Conservation (phyloP, 208 protist genomes). For the Acanthamoeba lenticulata region DNA sequence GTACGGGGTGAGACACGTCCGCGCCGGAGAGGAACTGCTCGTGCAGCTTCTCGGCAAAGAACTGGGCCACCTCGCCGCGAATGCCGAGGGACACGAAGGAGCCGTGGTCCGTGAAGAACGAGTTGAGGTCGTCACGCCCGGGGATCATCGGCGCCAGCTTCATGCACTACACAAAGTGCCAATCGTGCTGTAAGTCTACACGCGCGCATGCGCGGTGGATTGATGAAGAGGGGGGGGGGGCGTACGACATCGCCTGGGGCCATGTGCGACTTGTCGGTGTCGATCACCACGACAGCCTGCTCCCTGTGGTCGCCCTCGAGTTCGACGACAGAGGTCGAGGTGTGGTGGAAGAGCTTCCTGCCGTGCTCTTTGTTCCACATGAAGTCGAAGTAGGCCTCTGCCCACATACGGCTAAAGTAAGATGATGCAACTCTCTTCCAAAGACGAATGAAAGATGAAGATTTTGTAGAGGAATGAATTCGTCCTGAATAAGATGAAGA, state of each 20-base stretch:
- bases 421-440: not conserved
- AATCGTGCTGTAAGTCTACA: not conserved
- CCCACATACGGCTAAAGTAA: too few relatives aligned
- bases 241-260: not conserved
- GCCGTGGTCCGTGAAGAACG: constrained; percentile 13
- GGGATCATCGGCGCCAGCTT: not conserved
- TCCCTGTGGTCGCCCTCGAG: not conserved
- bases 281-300: not conserved
- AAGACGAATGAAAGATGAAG: too few relatives aligned
- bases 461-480: too few relatives aligned
- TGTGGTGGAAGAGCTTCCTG: not conserved
- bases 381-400: not conserved
- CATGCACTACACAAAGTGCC: not conserved
- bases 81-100: not conserved
- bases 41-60: not conserved
- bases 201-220: not conserved
- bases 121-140: not conserved
- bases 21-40: not conserved
- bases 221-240: not conserved
- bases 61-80: not conserved
- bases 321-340: not conserved
- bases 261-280: not conserved
- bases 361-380: constrained; percentile 39
- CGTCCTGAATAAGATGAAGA: too few relatives aligned
- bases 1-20: not conserved